These are phyloP conservation scores for Fusarium virguliforme DNA, from an alignment of 2,329 filamentous ascomycete genomes.

Conservation along the genomic window DNA sequence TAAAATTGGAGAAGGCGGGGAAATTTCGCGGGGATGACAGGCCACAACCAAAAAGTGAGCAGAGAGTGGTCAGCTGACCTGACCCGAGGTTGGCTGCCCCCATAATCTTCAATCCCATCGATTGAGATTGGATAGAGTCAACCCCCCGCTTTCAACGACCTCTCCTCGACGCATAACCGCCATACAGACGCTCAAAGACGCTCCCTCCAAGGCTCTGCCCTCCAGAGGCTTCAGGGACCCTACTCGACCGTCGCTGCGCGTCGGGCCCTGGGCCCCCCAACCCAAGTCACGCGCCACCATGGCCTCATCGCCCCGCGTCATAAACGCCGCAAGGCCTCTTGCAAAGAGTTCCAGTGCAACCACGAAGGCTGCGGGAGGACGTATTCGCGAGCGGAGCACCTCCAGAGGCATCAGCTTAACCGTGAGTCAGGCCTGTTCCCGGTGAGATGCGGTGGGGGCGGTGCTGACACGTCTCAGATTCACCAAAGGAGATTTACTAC, in stretches of 20 bases:
- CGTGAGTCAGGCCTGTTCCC: constrained; percentile 33
- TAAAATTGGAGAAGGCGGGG: constrained; percentile 36
- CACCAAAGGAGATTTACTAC: constrained; percentile 53
- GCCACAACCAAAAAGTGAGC: constrained; percentile 27
- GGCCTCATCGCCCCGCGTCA: constrained; percentile 52
- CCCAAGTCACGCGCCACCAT: constrained; percentile 41
- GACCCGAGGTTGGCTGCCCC: constrained; percentile 28
- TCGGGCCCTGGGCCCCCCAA: constrained; percentile 27
- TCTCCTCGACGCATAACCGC: background rate
- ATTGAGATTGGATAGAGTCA: constrained; percentile 22
- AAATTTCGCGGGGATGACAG: constrained; percentile 38
- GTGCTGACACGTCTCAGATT: constrained; percentile 46
- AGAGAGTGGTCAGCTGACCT: constrained; percentile 46
- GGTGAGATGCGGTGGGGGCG: background rate
- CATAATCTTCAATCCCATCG: constrained; percentile 40
- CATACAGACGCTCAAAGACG: constrained; percentile 16
- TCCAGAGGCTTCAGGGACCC: constrained; percentile 2
- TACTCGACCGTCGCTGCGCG: constrained; percentile 13
- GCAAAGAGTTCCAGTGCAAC: constrained; percentile 53
- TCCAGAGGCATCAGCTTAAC: constrained; percentile 51
- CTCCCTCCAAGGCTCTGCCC: background rate
- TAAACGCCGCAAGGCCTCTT: constrained; percentile 53
- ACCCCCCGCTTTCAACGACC: constrained; percentile 18
- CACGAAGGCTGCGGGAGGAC: constrained; percentile 52
- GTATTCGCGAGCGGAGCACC: constrained; percentile 51